These are phyloP conservation scores for Lecanicillium sp. DNA, from an alignment of 2,329 filamentous ascomycete genomes.

Conservation along the genomic window DNA sequence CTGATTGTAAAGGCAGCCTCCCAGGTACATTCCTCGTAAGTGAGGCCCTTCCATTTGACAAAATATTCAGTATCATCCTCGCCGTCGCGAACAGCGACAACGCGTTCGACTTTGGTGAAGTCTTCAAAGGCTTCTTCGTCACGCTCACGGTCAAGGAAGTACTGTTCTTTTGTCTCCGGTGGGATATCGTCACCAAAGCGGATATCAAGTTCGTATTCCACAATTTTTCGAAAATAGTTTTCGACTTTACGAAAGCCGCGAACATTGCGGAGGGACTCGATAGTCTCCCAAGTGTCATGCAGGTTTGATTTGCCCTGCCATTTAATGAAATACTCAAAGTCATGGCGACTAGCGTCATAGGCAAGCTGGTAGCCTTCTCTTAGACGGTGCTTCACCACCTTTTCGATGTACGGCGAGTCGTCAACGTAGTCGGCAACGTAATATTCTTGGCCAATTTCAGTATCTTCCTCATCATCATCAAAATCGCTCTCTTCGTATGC, in stretches of 20 bases:
- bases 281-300: constrained; percentile 90
- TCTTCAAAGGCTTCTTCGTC: constrained; percentile 83
- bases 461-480: constrained; percentile 58
- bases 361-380: constrained; percentile 57
- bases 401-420: constrained; percentile 77
- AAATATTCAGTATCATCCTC: constrained; percentile 82
- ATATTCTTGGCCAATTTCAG: constrained; percentile 50
- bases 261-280: constrained; percentile 63
- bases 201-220: constrained; percentile 72
- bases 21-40: constrained; percentile 94
- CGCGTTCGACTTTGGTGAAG: constrained; percentile 84
- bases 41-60: constrained; percentile 93
- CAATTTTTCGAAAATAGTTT: constrained; percentile 84
- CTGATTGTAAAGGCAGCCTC: constrained; percentile 69
- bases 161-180: constrained; percentile 84
- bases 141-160: constrained; percentile 88
- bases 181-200: constrained; percentile 67
- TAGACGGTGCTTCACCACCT: constrained; percentile 77
- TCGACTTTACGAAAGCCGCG: constrained; percentile 84
- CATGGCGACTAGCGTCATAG: constrained; percentile 53
- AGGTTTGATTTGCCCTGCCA: constrained; percentile 95
- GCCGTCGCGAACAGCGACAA: constrained; percentile 75
- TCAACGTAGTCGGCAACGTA: constrained; percentile 65
- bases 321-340: constrained; percentile 91
- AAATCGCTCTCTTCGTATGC: constrained; percentile 59